Percentiles rank a stretch among this genome's conserved stretches.
These are phyloP conservation scores for Acephala macrosclerotiorum DNA, from an alignment of 2,329 filamentous ascomycete species.

Conservation along the genomic window DNA sequence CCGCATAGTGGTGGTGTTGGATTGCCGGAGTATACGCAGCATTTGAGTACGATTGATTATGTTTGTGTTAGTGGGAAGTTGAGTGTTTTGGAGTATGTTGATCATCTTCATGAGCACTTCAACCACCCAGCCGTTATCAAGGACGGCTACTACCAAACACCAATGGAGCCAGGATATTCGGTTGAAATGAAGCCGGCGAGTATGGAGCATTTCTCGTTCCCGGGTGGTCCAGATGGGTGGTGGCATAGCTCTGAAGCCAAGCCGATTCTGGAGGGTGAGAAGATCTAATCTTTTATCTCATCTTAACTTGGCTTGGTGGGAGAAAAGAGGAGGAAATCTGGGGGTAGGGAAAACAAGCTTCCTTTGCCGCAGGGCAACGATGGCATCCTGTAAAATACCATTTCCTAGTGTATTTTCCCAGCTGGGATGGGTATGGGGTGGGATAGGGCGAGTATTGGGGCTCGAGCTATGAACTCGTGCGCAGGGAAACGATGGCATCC, in stretches of 20 bases:
- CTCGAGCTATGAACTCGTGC: slow-evolving; percentile 15
- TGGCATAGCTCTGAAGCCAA: slow-evolving; percentile 72
- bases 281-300: slow-evolving; percentile 37
- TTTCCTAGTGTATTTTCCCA: slow-evolving; percentile 7
- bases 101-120: slow-evolving; percentile 94
- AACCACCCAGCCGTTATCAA: slow-evolving; percentile 80
- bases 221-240: slow-evolving; percentile 81
- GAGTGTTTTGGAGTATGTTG: slow-evolving; percentile 88
- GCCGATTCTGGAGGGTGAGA: slow-evolving; percentile 44
- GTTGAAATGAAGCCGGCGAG: slow-evolving; percentile 93
- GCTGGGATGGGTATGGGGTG: no score
- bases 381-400: slow-evolving; percentile 19
- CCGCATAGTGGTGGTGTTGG: slow-evolving; percentile 91
- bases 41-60: slow-evolving; percentile 92
- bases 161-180: slow-evolving; percentile 83
- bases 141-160: slow-evolving; percentile 89
- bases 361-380: slow-evolving; percentile 27
- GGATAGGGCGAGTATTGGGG: neutral
- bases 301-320: neutral
- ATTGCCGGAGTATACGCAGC: slow-evolving; percentile 92
- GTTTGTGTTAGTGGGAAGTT: slow-evolving; percentile 84
- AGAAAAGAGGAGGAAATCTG: neutral
- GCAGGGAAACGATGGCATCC: slow-evolving; percentile 37
- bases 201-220: slow-evolving; percentile 82
- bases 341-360: slow-evolving; percentile 1